Conservation (phyloP, 257 asterid species). For the Gentiana dahurica region DNA sequence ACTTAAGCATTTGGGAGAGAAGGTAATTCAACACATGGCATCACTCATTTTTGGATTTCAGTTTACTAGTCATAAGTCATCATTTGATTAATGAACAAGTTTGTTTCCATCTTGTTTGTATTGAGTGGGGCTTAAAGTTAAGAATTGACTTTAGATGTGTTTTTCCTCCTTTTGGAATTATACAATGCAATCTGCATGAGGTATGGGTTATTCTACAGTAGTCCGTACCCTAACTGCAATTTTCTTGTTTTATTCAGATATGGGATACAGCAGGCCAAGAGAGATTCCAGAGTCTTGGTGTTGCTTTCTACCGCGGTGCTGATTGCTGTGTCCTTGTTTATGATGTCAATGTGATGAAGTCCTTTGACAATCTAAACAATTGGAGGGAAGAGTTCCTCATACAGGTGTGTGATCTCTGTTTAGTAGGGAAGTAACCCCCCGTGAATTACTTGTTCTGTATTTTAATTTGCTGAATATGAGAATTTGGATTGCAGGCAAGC, state of each 20-base stretch:
- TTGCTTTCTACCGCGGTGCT: constrained; percentile 99
- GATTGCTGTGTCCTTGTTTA: constrained; percentile 98
- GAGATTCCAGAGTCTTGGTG: constrained; percentile 99
- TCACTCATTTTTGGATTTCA: too few relatives aligned
- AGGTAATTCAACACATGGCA: too few relatives aligned
- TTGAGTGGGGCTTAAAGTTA: too few relatives aligned
- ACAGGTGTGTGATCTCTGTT: constrained; percentile 42
- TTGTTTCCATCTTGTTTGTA: too few relatives aligned
- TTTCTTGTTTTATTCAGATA: constrained; percentile 38
- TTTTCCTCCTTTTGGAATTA: neutral
- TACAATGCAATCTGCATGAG: neutral
- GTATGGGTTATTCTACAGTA: neutral
- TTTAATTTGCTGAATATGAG: neutral
- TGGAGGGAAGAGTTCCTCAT: constrained; percentile 98
- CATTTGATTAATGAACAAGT: too few relatives aligned
- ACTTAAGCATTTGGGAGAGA: too few relatives aligned
- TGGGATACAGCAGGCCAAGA: constrained; percentile 99
- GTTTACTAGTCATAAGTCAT: too few relatives aligned
- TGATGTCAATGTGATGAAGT: constrained; percentile 88
- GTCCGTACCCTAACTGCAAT: neutral
- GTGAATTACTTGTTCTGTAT: neutral
- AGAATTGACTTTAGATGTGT: neutral
- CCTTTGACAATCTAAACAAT: constrained; percentile 84
- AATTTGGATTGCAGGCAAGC: constrained; percentile 65
- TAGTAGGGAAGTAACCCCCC: neutral